phyloP scores from a whole-genome alignment of 2,329 filamentous ascomycete species.

The Beauveria caledonica region DNA sequence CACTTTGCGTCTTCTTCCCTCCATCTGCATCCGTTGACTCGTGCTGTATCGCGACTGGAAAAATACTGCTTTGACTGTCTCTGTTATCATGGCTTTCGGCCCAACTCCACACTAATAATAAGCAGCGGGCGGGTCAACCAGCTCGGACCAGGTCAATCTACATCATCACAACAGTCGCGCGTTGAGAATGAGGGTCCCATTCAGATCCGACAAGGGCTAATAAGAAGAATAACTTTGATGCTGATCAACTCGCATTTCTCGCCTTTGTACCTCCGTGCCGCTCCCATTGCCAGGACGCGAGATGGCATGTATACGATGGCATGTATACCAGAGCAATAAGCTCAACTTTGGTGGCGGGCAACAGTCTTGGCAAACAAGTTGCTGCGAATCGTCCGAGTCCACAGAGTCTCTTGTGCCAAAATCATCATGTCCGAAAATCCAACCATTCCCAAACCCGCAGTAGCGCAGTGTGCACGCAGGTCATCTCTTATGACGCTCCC shows the following conservation, averaged over 20 bases:
- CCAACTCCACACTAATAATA: neutral
- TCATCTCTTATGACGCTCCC: constrained; percentile 3
- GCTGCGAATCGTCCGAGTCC: no score
- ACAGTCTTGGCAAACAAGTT: no score
- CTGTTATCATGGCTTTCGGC: neutral
- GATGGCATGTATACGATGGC: no score
- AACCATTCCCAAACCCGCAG: neutral
- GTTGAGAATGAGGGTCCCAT: neutral
- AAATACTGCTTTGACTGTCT: no score
- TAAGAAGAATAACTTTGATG: neutral
- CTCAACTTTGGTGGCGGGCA: no score
- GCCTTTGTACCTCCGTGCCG: neutral
- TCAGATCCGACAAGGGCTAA: neutral
- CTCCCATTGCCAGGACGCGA: no score
- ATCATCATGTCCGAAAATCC: neutral
- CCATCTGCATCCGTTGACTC: neutral
- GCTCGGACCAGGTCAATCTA: neutral
- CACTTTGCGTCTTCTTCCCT: neutral
- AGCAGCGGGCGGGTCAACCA: no score
- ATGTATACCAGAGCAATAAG: no score
- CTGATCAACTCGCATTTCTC: neutral
- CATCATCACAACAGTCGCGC: neutral
- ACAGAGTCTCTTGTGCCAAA: neutral
- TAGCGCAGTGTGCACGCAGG: neutral
- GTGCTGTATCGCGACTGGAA: neutral